Conservation (phyloP, 192 early-diverging fungal species). For the Podila clonocystis region DNA sequence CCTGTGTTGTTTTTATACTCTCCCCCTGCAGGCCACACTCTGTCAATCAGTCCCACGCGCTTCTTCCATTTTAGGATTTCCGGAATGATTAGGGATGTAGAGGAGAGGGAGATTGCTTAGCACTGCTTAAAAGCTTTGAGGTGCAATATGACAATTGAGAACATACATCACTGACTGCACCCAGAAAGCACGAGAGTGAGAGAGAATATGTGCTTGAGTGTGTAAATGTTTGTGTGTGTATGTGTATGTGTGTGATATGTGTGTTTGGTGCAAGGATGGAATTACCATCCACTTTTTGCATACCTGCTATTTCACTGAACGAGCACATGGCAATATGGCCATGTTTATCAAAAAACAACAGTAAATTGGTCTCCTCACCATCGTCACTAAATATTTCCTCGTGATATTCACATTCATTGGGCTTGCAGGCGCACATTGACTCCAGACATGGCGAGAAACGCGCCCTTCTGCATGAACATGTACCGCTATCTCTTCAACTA, state of each 20-base stretch:
- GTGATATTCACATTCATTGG: constrained; percentile 51
- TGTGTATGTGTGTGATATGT: not conserved
- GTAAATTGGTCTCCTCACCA: too few relatives aligned
- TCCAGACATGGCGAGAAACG: constrained; percentile 74
- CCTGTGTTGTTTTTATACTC: too few relatives aligned
- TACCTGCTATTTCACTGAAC: too few relatives aligned
- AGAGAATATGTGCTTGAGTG: not conserved
- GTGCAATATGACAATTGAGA: too few relatives aligned
- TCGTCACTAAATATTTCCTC: too few relatives aligned
- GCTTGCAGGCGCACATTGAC: constrained; percentile 70
- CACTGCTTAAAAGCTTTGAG: too few relatives aligned
- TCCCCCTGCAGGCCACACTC: too few relatives aligned
- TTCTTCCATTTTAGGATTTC: constrained; percentile 41
- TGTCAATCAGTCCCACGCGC: constrained; percentile 23
- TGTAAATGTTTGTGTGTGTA: not conserved
- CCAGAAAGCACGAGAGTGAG: not conserved
- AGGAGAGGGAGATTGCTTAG: constrained; percentile 47
- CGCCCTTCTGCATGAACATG: constrained; percentile 83
- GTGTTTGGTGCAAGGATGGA: too few relatives aligned
- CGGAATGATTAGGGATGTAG: constrained; percentile 62
- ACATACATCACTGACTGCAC: not conserved
- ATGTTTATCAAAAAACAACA: too few relatives aligned
- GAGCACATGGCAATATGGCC: too few relatives aligned
- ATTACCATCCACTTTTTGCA: too few relatives aligned
- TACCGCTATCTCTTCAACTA: constrained; percentile 88